Evolutionary conservation across 192 early-diverging fungal species (phyloP), one percentile per base, ranked within the genome.

Genomic region (Podila minutissima): DNA sequence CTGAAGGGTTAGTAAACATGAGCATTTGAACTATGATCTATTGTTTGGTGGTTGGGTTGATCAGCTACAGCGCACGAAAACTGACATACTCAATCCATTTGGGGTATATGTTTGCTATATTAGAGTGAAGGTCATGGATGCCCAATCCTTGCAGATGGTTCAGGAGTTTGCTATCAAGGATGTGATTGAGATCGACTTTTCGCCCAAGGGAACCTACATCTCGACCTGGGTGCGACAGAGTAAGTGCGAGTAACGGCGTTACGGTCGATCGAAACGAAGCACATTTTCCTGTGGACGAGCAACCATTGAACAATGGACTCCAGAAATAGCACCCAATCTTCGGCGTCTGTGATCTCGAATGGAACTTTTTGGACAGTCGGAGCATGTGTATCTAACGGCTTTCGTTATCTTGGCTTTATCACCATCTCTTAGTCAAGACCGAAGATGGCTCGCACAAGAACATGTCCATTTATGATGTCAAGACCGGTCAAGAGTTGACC

Each of bases 171-270:
- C 75, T 22, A 83, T 85, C 60, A 82, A 87, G 59, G 90, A 91
- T 74, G 89, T 96, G 28, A 83, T 96, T 65, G 96, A 96, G 87
- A 89, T 95, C 35, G 93, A 87, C 74, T 97, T 99, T 82, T 99
- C 97, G 15, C 97, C 97, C 67, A 88, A 88, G 66, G 95, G 94
- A 68, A 96, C 90, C 33, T 99, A 92, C 69, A 55, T 97, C 19
- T 89, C 95, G n/a, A 97, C 95, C 41, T 97, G 93, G 94, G 91
- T 92, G 82, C 92, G 97, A 60, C 91, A 88, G 71, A 88, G 92
- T 92, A 85, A 82, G 85, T 62, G 35, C 26, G 15, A 15, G 19
- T 70, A 72, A 61, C 55, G 24, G 29, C 78, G 72, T 46, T 57
- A 35, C 33, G 5, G 7, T 35, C 7, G 33, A 35, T 35, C 33